Evolutionary conservation across 768 basidiomycete species (phyloP).

Genomic region (Leccinum subtestaceum): DNA sequence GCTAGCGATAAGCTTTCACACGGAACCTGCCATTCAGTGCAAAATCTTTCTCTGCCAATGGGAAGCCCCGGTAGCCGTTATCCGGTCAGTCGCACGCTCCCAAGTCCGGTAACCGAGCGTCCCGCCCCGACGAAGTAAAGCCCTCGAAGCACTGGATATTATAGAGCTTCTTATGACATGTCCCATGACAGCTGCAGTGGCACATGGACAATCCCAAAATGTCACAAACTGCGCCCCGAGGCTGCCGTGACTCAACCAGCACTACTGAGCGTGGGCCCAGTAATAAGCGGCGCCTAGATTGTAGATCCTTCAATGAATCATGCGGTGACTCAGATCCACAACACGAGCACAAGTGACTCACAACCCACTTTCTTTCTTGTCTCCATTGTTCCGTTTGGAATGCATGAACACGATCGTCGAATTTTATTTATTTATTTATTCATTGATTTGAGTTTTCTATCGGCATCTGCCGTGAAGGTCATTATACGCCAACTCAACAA

Average conservation of each 20-base stretch:
- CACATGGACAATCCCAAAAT: slow-evolving; percentile 9
- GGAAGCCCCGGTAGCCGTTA: slow-evolving; percentile 17
- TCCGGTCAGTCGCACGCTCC: slow-evolving; percentile 22
- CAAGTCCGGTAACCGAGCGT: slow-evolving; percentile 16
- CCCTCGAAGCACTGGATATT: slow-evolving; percentile 14
- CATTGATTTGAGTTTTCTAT: not conserved
- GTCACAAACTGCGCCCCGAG: slow-evolving; percentile 1
- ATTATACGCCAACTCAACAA: not conserved
- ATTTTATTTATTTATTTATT: not conserved
- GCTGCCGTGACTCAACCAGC: slow-evolving; percentile 12
- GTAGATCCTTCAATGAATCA: slow-evolving; percentile 15
- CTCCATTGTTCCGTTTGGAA: too few species aligned
- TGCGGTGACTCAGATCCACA: not conserved
- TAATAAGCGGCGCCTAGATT: slow-evolving; percentile 13
- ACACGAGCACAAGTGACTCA: not conserved
- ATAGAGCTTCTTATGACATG: slow-evolving; percentile 8
- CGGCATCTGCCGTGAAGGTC: slow-evolving; percentile 7
- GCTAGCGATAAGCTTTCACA: not conserved
- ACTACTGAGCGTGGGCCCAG: slow-evolving; percentile 1
- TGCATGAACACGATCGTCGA: not conserved
- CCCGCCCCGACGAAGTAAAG: slow-evolving; percentile 10
- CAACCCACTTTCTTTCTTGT: not conserved
- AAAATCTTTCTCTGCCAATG: slow-evolving; percentile 3
- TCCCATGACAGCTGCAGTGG: slow-evolving; percentile 3
- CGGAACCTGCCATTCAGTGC: not conserved